Evolutionary conservation across 257 asterid genomes (phyloP).

Genomic region (Capsicum chinense): DNA sequence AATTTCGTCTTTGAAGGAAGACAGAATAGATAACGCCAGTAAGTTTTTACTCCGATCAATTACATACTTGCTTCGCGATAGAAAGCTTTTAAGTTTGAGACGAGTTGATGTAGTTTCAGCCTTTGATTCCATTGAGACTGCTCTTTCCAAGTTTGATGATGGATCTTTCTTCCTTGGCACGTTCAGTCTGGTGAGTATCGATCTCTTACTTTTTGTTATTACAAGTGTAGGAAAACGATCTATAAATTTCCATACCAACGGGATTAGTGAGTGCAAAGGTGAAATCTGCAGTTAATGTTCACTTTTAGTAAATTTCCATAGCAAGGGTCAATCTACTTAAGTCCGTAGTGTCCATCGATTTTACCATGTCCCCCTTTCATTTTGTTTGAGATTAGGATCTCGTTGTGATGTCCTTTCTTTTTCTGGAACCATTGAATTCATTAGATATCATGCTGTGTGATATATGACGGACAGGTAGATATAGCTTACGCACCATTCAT

Average conservation of each 20-base stretch:
- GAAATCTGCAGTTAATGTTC: background rate
- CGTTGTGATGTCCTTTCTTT: too few relatives aligned
- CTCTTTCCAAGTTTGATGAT: constrained; percentile 69
- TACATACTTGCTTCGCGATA: background rate
- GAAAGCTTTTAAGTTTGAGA: constrained; percentile 27
- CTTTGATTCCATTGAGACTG: constrained; percentile 66
- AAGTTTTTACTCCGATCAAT: constrained; percentile 17
- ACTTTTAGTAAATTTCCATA: too few relatives aligned
- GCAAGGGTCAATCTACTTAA: too few relatives aligned
- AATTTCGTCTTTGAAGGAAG: constrained; percentile 58
- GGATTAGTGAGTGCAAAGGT: constrained; percentile 14
- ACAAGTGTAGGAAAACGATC: background rate
- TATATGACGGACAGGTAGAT: constrained; percentile 58
- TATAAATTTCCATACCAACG: too few relatives aligned
- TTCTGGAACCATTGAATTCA: too few relatives aligned
- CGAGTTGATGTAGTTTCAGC: constrained; percentile 51
- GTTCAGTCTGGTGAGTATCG: constrained; percentile 68
- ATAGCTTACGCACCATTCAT: constrained; percentile 78
- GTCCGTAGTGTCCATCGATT: too few relatives aligned
- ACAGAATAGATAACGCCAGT: constrained; percentile 57
- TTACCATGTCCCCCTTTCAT: too few relatives aligned
- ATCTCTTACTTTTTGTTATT: background rate
- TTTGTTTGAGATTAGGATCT: too few relatives aligned
- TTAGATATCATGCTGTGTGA: too few relatives aligned
- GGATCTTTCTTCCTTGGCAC: constrained; percentile 85